phyloP scores from a whole-genome alignment of 352 stramenopile genomes.

The Peronosclerospora sorghi region DNA sequence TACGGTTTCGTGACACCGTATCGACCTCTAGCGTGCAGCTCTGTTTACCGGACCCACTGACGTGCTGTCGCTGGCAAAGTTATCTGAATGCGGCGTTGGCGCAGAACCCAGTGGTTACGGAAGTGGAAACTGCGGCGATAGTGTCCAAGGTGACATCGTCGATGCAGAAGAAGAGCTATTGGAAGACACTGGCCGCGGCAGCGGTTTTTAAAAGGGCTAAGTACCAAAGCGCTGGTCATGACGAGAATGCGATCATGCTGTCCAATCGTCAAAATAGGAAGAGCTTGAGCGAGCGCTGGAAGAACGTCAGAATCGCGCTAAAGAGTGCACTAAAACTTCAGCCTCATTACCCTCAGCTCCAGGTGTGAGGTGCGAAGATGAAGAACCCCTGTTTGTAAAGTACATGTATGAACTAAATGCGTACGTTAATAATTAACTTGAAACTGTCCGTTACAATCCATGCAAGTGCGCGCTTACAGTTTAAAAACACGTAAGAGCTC shows the following conservation, averaged over 20 bases:
- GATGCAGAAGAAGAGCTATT: slow-evolving; percentile 15
- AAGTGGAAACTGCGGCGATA: slow-evolving; percentile 1
- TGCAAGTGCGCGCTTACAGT: too few relatives aligned
- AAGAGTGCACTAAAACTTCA: slow-evolving; percentile 7
- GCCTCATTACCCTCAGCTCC: too few relatives aligned
- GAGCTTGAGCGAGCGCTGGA: slow-evolving; percentile 14
- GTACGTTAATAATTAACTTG: too few relatives aligned
- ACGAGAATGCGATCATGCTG: slow-evolving; percentile 1
- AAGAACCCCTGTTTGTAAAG: too few relatives aligned
- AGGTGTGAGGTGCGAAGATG: too few relatives aligned
- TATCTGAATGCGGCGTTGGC: slow-evolving; percentile 11
- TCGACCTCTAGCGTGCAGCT: slow-evolving; percentile 10
- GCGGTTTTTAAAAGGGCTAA: slow-evolving; percentile 1
- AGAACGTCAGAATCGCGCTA: slow-evolving; percentile 6
- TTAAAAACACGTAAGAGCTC: too few relatives aligned
- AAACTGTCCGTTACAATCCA: too few relatives aligned
- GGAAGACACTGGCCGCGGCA: slow-evolving; percentile 8
- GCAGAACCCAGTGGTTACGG: slow-evolving; percentile 2
- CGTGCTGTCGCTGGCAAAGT: slow-evolving; percentile 17
- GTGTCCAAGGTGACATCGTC: slow-evolving; percentile 2
- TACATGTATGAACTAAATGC: too few relatives aligned
- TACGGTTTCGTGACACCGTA: slow-evolving; percentile 12
- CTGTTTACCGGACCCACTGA: slow-evolving; percentile 13
- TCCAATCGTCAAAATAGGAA: slow-evolving; percentile 3
- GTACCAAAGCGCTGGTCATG: neutral